Conservation (phyloP, 371 early-diverging fungal genomes). For the Mucor piriformis region DNA sequence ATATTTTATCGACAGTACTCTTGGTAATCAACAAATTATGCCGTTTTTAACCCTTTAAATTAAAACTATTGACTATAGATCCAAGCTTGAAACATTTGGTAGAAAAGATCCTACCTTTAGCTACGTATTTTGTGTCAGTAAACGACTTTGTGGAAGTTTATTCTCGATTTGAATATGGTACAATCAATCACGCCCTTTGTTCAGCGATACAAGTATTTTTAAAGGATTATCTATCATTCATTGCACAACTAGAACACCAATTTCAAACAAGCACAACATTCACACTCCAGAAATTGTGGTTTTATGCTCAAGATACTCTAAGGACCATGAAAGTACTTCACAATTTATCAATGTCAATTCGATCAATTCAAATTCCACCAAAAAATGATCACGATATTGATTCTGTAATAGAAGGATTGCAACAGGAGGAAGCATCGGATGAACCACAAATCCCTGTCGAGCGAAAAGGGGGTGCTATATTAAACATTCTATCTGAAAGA, state of each 20-base stretch:
- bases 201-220: conserved; percentile 75
- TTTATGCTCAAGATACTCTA: conserved; percentile 77
- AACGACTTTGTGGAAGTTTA: conserved; percentile 75
- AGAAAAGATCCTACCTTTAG: conserved; percentile 75
- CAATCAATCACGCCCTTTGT: conserved; percentile 88
- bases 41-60: background rate
- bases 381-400: conserved; percentile 35
- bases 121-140: conserved; percentile 71
- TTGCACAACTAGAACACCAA: conserved; percentile 91
- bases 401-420: conserved; percentile 54
- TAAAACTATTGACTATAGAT: conserved; percentile 50
- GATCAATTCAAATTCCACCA: conserved; percentile 14
- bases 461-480: conserved; percentile 65
- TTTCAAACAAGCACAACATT: conserved; percentile 74
- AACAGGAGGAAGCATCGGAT: conserved; percentile 34
- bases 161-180: conserved; percentile 80
- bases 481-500: conserved; percentile 65
- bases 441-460: conserved; percentile 49
- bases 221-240: conserved; percentile 81
- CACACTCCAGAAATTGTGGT: conserved; percentile 89
- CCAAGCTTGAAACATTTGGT: conserved; percentile 77
- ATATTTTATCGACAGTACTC: conserved; percentile 52
- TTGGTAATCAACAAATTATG: conserved; percentile 38
- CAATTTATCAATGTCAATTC: conserved; percentile 58
- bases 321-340: conserved; percentile 73